Percentiles rank a stretch among this genome's conserved stretches.
These are phyloP conservation scores for Puccinia coronata DNA, from an alignment of 1,284 basidiomycete species.

Conservation along the genomic window DNA sequence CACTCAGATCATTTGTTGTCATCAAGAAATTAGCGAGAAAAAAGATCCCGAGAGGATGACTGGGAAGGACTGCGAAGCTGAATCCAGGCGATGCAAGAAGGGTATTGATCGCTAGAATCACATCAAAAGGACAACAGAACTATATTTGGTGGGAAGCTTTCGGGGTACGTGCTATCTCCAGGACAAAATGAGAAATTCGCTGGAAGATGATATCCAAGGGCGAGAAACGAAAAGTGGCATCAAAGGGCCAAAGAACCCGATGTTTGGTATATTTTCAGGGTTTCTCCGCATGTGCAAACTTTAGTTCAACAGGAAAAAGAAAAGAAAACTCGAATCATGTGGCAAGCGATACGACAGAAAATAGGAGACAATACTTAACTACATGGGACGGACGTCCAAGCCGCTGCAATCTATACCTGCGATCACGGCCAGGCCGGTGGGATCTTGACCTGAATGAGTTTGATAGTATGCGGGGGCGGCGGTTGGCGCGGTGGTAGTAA, in stretches of 20 bases:
- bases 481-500: conserved; percentile 10
- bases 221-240: background rate
- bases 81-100: background rate
- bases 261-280: background rate
- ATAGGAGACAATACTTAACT: conserved; percentile 21
- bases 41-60: background rate
- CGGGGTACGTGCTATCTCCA: background rate
- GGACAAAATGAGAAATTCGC: background rate
- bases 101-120: background rate
- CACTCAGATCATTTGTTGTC: background rate
- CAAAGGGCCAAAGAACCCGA: background rate
- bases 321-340: too few species aligned
- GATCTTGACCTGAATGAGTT: conserved; percentile 26
- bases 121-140: background rate
- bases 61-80: background rate
- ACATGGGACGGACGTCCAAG: conserved; percentile 44
- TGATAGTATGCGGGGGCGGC: conserved; percentile 20
- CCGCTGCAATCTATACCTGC: conserved; percentile 36
- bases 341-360: too few species aligned
- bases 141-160: background rate
- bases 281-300: background rate
- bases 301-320: background rate
- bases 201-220: background rate
- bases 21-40: background rate
- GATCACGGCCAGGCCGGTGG: conserved; percentile 25